A percentile compares a stretch with the other conserved stretches of the same genome.
phyloP scores from a whole-genome alignment of 768 basidiomycete species.

The Butyriboletus loyo region DNA sequence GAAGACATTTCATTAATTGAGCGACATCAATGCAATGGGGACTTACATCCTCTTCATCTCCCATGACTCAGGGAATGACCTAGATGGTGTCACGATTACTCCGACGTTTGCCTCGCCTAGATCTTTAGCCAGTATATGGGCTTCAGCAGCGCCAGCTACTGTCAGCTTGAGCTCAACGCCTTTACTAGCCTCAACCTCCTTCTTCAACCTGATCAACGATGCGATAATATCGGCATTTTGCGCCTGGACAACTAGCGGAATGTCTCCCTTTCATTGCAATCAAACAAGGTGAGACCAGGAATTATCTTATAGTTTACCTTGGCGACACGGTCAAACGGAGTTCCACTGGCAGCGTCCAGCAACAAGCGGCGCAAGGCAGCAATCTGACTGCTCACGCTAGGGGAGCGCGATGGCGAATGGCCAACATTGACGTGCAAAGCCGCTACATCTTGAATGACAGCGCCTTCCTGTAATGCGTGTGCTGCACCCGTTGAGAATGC shows the following conservation, averaged over 20 bases:
- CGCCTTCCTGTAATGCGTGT: conserved; percentile 54
- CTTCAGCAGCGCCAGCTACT: conserved; percentile 66
- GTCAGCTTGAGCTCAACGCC: conserved; percentile 50
- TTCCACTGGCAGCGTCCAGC: conserved; percentile 28
- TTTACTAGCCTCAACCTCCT: conserved; percentile 51
- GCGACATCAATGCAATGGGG: not conserved
- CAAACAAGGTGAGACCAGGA: not conserved
- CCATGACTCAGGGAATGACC: conserved; percentile 76
- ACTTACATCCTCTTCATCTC: conserved; percentile 43
- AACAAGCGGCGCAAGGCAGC: conserved; percentile 67
- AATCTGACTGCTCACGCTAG: conserved; percentile 80
- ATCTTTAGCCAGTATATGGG: conserved; percentile 69
- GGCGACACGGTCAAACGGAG: conserved; percentile 41
- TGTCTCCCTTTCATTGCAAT: conserved; percentile 45
- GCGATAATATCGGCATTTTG: conserved; percentile 83
- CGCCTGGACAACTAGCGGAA: conserved; percentile 74
- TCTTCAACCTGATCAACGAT: conserved; percentile 66
- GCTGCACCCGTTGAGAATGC: conserved; percentile 55
- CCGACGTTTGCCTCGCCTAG: conserved; percentile 67
- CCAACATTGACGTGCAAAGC: conserved; percentile 62
- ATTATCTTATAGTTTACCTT: conserved; percentile 33
- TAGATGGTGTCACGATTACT: conserved; percentile 62
- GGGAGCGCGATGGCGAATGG: conserved; percentile 35
- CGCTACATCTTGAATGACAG: conserved; percentile 56
- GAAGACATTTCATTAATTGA: conserved; percentile 6